Base-by-base conservation (phyloP, 768 basidiomycete genomes). In the Pleurotus eryngii region DNA sequence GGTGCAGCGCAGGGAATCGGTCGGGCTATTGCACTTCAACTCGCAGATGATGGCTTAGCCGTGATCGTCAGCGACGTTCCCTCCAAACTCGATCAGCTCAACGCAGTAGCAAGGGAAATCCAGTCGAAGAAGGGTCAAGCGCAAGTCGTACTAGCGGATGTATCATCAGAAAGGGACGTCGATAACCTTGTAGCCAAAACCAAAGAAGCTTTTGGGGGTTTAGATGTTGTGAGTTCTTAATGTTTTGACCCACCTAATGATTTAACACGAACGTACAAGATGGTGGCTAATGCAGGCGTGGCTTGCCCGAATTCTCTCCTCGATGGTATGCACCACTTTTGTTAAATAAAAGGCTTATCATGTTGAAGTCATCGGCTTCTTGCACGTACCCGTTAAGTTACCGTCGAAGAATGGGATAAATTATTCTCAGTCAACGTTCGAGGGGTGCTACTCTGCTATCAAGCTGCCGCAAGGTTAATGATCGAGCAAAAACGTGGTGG, bases 1-100 rank as follows among this genome's bases (percentile, higher is more conserved):
- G 76, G 76, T 39, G 71, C 66, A 6, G 70, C 65, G 2, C 74
- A 71, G 53, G 77, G 79, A 17, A 76, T 77, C 27, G 76, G 76
- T 3, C 68, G 70, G 26, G 74, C 73, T 49, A 73, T 77, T 46
- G 74, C 76, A 8, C 63, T 70, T 11, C 68, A 74, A 4, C 74
- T 79, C 37, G 75, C 78, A 20, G 47, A 57, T 17, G 74, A 73
- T 47, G 76, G 76, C 14, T 71, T 73, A 57, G 70, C 73, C 45
- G 61, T 77, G 24, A 71, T 70, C 12, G 59, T 76, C 49, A 76
- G 73, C 12, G 76, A 75, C 46, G 54, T 73, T 14, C 30, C 59
- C 1, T 50, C 63, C 0, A 67, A 71, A 45, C 18, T 38, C 15
- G 43, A 17, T 14, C 18, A 49, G 9, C 57, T 70, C 8, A 40